Evolutionary conservation across 169 alveolate species (phyloP).

Genomic region (Theileria orientalis): DNA sequence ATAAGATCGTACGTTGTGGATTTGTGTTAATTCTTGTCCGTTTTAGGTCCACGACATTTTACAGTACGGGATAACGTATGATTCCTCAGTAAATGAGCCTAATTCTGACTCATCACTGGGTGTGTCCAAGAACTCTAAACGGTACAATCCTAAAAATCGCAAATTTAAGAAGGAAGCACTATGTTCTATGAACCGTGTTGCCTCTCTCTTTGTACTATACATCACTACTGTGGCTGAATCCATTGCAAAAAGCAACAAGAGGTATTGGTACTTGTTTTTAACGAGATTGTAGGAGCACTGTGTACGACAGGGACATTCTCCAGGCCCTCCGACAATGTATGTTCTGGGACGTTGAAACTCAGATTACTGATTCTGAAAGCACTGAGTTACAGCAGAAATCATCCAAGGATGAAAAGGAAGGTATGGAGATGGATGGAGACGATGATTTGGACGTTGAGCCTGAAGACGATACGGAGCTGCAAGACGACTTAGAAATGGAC

Average conservation of each 20-base stretch:
- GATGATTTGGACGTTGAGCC: background rate
- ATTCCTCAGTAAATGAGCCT: background rate
- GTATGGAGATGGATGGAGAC: background rate
- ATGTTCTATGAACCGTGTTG: constrained; percentile 45
- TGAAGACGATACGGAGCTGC: background rate
- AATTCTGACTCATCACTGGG: background rate
- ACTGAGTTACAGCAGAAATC: constrained; percentile 4
- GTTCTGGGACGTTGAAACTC: constrained; percentile 56
- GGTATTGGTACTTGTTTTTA: constrained; percentile 8
- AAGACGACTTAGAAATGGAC: background rate
- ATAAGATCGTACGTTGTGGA: constrained; percentile 21
- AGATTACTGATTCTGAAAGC: constrained; percentile 15
- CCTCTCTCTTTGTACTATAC: constrained; percentile 60
- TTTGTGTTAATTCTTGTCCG: background rate
- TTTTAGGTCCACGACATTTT: constrained; percentile 51
- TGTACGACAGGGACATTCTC: constrained; percentile 44
- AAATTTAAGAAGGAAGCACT: constrained; percentile 55
- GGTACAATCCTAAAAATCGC: constrained; percentile 32
- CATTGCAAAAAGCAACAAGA: constrained; percentile 44
- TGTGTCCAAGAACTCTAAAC: constrained; percentile 21
- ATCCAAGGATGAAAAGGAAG: background rate
- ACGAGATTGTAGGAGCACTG: constrained; percentile 32
- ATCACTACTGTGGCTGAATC: constrained; percentile 53
- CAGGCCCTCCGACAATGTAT: constrained; percentile 46
- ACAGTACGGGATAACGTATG: constrained; percentile 38